phyloP scores from a whole-genome alignment of 768 basidiomycete genomes.

The Crassisporium funariophilum region DNA sequence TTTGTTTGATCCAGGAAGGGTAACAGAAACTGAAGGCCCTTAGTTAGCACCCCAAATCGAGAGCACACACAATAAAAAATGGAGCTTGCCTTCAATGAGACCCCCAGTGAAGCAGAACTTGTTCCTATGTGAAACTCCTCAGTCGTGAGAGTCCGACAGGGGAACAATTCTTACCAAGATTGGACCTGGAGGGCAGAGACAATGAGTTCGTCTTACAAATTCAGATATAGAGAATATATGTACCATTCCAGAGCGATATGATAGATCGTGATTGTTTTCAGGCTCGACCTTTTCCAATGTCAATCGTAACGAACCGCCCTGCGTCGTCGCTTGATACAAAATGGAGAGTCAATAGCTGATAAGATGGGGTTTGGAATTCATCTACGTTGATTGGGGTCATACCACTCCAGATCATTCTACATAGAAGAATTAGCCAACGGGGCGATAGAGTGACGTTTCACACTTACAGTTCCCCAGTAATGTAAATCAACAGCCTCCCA shows the following conservation, averaged over 20 bases:
- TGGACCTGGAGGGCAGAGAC: constrained; percentile 25
- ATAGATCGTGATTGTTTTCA: constrained; percentile 56
- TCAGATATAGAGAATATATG: constrained; percentile 20
- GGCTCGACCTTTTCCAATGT: constrained; percentile 53
- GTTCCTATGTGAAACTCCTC: constrained; percentile 24
- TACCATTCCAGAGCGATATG: constrained; percentile 52
- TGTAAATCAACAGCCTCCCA: constrained; percentile 53
- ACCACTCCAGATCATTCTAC: constrained; percentile 69
- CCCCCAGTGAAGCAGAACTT: constrained; percentile 76
- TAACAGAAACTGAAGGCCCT: constrained; percentile 35
- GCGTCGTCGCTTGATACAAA: constrained; percentile 50
- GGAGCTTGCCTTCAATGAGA: constrained; percentile 44
- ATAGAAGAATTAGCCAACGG: not conserved
- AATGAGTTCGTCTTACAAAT: not conserved
- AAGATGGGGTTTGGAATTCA: not conserved
- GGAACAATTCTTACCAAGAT: constrained; percentile 23
- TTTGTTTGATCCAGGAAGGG: constrained; percentile 33
- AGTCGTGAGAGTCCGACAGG: not conserved
- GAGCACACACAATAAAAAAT: not conserved
- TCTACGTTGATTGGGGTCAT: constrained; percentile 45
- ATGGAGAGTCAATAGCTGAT: not conserved
- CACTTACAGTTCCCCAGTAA: constrained; percentile 55
- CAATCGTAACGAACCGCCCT: constrained; percentile 67
- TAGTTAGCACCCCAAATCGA: no score
- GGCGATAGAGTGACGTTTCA: constrained; percentile 6